These are phyloP conservation scores for Austroboletus olivaceoglutinosus DNA, from an alignment of 1,284 basidiomycete genomes.

Conservation along the genomic window DNA sequence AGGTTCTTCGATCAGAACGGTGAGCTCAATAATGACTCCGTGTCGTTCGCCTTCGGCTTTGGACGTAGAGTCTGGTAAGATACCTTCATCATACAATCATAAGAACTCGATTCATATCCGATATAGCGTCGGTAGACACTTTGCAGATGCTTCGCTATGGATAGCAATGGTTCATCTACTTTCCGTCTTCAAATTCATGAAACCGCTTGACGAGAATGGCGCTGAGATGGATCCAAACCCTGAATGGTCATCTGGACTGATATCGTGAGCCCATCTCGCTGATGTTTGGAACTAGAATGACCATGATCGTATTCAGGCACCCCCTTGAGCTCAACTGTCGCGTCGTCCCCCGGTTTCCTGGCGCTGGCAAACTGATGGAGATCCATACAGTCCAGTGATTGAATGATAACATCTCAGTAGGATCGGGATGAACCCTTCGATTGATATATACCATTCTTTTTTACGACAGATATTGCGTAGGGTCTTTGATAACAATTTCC, in stretches of 20 bases:
- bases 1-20: conserved; percentile 29
- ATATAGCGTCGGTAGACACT: conserved; percentile 27
- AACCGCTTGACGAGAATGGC: conserved; percentile 25
- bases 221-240: conserved; percentile 27
- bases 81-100: not conserved
- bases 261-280: conserved; percentile 23
- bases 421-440: not conserved
- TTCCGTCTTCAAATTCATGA: conserved; percentile 32
- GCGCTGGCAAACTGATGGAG: conserved; percentile 12
- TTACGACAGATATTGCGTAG: not conserved
- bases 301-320: conserved; percentile 18
- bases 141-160: conserved; percentile 34
- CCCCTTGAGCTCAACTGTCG: conserved; percentile 30
- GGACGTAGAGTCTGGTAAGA: conserved; percentile 32
- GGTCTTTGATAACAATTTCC: not conserved
- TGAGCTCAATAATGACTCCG: conserved; percentile 27
- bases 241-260: conserved; percentile 28
- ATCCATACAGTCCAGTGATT: conserved; percentile 9
- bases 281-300: conserved; percentile 1
- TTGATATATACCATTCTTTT: not conserved
- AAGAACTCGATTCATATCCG: conserved; percentile 1
- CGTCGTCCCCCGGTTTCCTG: conserved; percentile 23
- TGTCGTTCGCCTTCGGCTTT: conserved; percentile 29
- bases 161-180: conserved; percentile 33
- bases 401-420: not conserved